phyloP scores from a whole-genome alignment of 2,329 filamentous ascomycete genomes.

The Alternaria brassicicola region DNA sequence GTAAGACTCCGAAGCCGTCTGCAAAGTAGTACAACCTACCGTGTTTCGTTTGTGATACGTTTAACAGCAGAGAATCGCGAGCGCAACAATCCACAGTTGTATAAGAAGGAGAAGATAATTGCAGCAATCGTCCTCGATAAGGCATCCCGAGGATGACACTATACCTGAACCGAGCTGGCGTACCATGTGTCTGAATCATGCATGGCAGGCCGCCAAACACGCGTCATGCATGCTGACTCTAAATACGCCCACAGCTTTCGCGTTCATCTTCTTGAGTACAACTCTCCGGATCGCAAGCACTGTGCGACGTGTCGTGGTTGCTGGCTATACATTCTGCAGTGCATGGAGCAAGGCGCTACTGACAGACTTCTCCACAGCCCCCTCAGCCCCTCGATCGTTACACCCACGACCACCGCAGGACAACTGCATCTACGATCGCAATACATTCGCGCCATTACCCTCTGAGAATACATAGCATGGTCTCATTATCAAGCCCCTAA shows the following conservation, averaged over 20 bases:
- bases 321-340: neutral
- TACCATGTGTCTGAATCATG: conserved; percentile 1
- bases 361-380: neutral
- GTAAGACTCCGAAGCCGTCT: neutral
- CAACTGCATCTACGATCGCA: neutral
- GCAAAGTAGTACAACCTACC: neutral
- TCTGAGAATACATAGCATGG: neutral
- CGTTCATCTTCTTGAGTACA: neutral
- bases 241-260: neutral
- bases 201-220: neutral
- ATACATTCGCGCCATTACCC: neutral
- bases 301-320: neutral
- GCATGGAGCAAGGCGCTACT: neutral
- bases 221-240: neutral
- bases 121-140: neutral
- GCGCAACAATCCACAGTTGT: neutral
- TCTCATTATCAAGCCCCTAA: neutral
- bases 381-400: neutral
- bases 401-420: neutral
- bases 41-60: neutral
- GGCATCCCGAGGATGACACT: neutral
- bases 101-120: neutral
- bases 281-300: neutral
- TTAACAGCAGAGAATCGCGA: neutral
- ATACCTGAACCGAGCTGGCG: conserved; percentile 1